Base-by-base conservation (phyloP, 108 stramenopile species). In the Cyclotella distinguenda region DNA sequence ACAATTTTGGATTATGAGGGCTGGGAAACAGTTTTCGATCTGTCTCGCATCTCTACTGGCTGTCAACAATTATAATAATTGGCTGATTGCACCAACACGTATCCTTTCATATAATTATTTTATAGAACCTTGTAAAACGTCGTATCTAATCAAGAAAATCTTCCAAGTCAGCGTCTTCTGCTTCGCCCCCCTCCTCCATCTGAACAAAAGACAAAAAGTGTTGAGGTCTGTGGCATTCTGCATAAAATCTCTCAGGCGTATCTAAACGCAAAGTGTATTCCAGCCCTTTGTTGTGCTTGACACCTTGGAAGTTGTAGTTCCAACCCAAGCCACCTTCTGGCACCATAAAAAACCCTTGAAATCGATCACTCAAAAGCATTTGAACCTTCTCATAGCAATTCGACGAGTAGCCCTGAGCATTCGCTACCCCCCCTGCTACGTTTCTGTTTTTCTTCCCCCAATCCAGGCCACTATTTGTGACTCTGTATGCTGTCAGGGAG, bases 291-390 rank as follows among this genome's bases (percentile, higher is more conserved):
- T 77, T 86, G 81, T 96, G 96, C 70, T 96, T 97, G 34, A 97
- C 96, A 34, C 97, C 99, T 85, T 97, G 96, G 81, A 99, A 97
- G 80, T 98, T 98, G 79, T 97, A 99, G 72, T 99, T 99, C 99
- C 99, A 99, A 8, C 89, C 88, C 21, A 95, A 68, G 28, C 90
- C 95, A 35, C 88, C 88, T 44, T 88, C 83, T 9, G 99, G 97
- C 6, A 98, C 96, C 90, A 99, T 83, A 74, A 98, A 98, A 81
- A 97, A 96, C 1, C 99, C 99, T 47, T 94, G 84, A 92, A 98
- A 98, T 13, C 96, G 85, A 77, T 99, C 97, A 63, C 90, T 91
- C 18, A 99, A 73, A 9, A 98, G 81, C 95, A 99, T 96, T 74
- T 99, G 99, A 21, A 97, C 97, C 80, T 97, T 96, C 68, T 97